Percentiles rank a stretch among this genome's conserved stretches.
Evolutionary conservation across 2,329 filamentous ascomycete species (phyloP).

Genomic region (Teratosphaeria viscida): DNA sequence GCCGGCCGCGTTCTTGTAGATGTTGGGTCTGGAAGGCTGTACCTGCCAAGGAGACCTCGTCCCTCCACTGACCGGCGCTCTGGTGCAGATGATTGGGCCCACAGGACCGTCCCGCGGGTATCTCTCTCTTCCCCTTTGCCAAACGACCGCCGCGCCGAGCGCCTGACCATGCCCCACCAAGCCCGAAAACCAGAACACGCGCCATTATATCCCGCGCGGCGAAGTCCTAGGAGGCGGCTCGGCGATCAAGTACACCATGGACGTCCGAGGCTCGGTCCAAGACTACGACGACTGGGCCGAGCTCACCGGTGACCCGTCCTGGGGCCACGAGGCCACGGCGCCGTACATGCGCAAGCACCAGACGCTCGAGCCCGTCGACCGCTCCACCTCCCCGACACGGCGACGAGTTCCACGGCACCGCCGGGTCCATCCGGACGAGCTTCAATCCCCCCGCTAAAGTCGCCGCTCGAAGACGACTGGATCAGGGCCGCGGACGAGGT

Average conservation of each 20-base stretch:
- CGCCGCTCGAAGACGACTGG: constrained; percentile 27
- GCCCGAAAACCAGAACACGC: constrained; percentile 16
- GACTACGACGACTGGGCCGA: constrained; percentile 29
- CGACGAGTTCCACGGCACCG: constrained; percentile 17
- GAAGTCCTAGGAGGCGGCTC: constrained; percentile 10
- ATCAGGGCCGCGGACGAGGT: constrained; percentile 26
- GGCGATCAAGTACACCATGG: constrained; percentile 31
- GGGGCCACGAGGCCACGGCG: constrained; percentile 19
- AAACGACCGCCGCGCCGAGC: background rate
- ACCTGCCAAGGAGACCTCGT: background rate
- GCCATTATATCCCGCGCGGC: constrained; percentile 24
- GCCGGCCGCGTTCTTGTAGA: background rate
- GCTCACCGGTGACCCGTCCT: constrained; percentile 9
- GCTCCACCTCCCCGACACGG: background rate
- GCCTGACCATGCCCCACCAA: background rate
- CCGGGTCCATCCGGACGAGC: constrained; percentile 19
- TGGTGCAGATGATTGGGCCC: constrained; percentile 8
- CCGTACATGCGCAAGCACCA: constrained; percentile 25
- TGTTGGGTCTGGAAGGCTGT: background rate
- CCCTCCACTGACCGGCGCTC: constrained; percentile 1
- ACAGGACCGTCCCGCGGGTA: constrained; percentile 6
- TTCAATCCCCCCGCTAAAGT: constrained; percentile 19
- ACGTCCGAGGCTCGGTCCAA: constrained; percentile 20
- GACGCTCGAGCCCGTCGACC: constrained; percentile 13
- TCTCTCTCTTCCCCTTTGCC: background rate